Conservation (phyloP, 116 monocot genomes). For the Cymodocea nodosa region DNA sequence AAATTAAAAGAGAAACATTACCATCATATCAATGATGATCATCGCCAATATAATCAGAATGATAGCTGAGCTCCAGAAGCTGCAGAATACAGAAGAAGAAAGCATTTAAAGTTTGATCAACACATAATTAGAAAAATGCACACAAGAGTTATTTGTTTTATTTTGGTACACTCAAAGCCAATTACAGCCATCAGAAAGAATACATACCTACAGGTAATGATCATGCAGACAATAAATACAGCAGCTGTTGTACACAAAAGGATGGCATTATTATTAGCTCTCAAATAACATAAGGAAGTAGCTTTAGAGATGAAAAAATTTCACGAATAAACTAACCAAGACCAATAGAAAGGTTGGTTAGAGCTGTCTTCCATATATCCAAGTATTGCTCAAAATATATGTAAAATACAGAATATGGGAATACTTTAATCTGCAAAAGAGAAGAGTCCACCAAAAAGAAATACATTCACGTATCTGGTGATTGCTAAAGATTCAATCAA, state of each 20-base stretch:
- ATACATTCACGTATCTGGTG: neutral
- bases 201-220: conserved; percentile 68
- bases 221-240: conserved; percentile 68
- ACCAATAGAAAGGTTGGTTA: conserved; percentile 59
- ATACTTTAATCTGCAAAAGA: conserved; percentile 74
- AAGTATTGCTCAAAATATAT: conserved; percentile 97
- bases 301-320: neutral
- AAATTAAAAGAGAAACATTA: conserved; percentile 11
- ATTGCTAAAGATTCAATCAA: neutral
- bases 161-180: no score
- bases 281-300: neutral
- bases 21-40: conserved; percentile 93
- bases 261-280: neutral
- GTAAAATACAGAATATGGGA: conserved; percentile 98
- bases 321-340: conserved; percentile 48
- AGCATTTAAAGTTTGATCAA: neutral
- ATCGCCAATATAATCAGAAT: conserved; percentile 70
- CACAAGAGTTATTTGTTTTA: neutral
- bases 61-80: conserved; percentile 76
- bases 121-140: neutral
- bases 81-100: conserved; percentile 20
- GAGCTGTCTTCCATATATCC: conserved; percentile 87
- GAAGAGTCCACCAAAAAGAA: neutral
- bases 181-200: neutral
- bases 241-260: conserved; percentile 38